Base-by-base conservation (phyloP, 257 asterid genomes). In the Solanum rostratum region DNA sequence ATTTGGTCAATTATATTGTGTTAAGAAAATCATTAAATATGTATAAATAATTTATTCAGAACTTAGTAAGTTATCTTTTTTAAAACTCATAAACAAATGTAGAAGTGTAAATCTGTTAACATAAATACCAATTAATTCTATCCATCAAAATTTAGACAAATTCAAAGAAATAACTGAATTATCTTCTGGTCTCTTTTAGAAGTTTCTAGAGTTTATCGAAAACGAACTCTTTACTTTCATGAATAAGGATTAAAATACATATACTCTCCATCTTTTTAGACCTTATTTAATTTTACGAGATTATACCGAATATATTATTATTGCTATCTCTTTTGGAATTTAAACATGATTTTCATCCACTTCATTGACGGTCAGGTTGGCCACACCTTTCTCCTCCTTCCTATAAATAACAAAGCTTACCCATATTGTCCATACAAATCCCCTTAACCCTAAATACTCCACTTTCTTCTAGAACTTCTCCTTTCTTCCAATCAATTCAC, bases 371-470 rank as follows among this genome's bases (percentile, higher is more conserved):
- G 20, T 39, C 16, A 37, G 29, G 14, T 18, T 16, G 14, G 22
- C 14, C 30, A 19, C 76, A 37, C 79, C 79, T 19, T 69, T 27
- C 55, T 24, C 60, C 43, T 7, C 55, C 80, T 3, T 6, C 37
- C 59, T 76, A 76, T 76, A 49, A 76, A 50, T 76, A 76, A 4
- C 81, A 8, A 46, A 14, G 71, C 80, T 20, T 69, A 15, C 27
- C 45, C 85, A 80, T 78, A 87, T 87, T 86, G 41, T 81, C 87
- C 84, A 90, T 85, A 85, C 91, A 89, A 89, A 87, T 87, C 73
- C 45, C 82, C 79, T 84, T 57, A 74, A 79, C 82, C 87, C 18
- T 66, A 83, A 15, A 57, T 45, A 62, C 46, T 12, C 10, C 10
- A 57, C 22, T 24, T 73, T 37, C 63, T 60, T 80, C 81, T 60